Percentiles rank a stretch among this genome's conserved stretches.
Conservation (phyloP, 495 filamentous ascomycete genomes). For the Zalerion maritima region DNA sequence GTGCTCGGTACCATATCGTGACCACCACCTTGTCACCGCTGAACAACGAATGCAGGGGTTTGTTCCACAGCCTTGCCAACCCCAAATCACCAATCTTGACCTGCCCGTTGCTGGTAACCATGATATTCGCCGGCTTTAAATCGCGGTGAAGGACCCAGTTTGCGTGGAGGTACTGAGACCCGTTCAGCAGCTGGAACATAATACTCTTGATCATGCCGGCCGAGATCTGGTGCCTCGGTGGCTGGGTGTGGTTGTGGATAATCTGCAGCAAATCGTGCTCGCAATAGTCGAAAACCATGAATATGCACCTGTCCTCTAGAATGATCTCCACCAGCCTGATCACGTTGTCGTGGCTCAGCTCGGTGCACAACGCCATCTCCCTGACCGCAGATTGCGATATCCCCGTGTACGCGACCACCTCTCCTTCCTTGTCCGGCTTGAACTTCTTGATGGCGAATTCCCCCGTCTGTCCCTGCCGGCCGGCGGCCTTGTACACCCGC, state of each 20-base stretch:
- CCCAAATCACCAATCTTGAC: conserved; percentile 92
- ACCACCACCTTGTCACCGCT: conserved; percentile 96
- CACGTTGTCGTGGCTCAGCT: conserved; percentile 78
- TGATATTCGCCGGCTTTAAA: conserved; percentile 95
- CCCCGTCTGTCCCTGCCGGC: conserved; percentile 52
- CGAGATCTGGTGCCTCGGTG: conserved; percentile 72
- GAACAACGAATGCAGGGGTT: conserved; percentile 80
- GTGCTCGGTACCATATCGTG: conserved; percentile 98
- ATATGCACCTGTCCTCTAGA: conserved; percentile 96
- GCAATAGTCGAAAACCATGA: conserved; percentile 99
- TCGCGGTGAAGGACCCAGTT: conserved; percentile 98
- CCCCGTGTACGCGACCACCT: conserved; percentile 84
- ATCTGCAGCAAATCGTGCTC: conserved; percentile 96
- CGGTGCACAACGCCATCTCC: conserved; percentile 97
- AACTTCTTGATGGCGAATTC: conserved; percentile 99
- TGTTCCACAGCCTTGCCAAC: conserved; percentile 82
- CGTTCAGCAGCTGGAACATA: conserved; percentile 87
- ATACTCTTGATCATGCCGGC: conserved; percentile 80
- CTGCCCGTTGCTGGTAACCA: conserved; percentile 80
- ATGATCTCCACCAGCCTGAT: conserved; percentile 92
- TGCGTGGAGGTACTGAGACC: conserved; percentile 82
- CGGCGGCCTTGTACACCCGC: conserved; percentile 87
- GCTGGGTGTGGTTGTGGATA: conserved; percentile 92
- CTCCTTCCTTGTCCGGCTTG: conserved; percentile 98
- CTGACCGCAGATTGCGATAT: conserved; percentile 95